Conservation (phyloP, 1,139 yeast genomes). For the Ashbya aceris region DNA sequence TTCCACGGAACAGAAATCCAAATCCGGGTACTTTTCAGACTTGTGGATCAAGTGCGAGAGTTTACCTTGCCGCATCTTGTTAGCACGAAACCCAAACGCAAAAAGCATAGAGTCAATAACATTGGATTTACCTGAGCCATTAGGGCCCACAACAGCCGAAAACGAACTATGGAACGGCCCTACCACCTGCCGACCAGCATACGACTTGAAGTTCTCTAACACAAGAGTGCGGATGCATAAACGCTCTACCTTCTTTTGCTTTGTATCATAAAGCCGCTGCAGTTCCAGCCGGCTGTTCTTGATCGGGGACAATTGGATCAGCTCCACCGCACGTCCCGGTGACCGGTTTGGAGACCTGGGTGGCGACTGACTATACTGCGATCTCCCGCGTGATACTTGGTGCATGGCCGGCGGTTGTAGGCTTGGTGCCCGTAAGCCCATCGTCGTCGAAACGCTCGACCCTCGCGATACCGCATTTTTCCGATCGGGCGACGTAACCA, state of each 20-base stretch:
- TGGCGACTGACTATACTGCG: conserved; percentile 28
- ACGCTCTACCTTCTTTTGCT: conserved; percentile 32
- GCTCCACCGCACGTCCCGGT: conserved; percentile 32
- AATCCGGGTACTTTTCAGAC: conserved; percentile 58
- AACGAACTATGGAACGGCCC: conserved; percentile 94
- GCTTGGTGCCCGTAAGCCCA: conserved; percentile 17
- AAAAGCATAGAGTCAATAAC: conserved; percentile 93
- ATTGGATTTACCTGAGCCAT: conserved; percentile 96
- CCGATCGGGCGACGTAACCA: conserved; percentile 21
- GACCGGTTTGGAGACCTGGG: conserved; percentile 32
- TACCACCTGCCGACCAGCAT: conserved; percentile 87
- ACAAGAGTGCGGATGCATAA: conserved; percentile 67
- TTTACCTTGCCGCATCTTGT: conserved; percentile 94
- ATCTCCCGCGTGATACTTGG: conserved; percentile 22
- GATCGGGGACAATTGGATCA: conserved; percentile 34
- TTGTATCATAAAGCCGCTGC: conserved; percentile 26
- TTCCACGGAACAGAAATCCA: conserved; percentile 79
- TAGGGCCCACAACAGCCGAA: conserved; percentile 98
- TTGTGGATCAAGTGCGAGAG: conserved; percentile 85
- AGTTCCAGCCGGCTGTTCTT: conserved; percentile 28
- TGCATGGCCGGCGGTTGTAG: conserved; percentile 18
- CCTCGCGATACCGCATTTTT: conserved; percentile 23
- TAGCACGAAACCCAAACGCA: conserved; percentile 95
- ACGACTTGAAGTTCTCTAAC: conserved; percentile 83
- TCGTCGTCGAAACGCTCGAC: conserved; percentile 11